Evolutionary conservation across 305 asterid genomes (phyloP).

Genomic region (Lippia alba): DNA sequence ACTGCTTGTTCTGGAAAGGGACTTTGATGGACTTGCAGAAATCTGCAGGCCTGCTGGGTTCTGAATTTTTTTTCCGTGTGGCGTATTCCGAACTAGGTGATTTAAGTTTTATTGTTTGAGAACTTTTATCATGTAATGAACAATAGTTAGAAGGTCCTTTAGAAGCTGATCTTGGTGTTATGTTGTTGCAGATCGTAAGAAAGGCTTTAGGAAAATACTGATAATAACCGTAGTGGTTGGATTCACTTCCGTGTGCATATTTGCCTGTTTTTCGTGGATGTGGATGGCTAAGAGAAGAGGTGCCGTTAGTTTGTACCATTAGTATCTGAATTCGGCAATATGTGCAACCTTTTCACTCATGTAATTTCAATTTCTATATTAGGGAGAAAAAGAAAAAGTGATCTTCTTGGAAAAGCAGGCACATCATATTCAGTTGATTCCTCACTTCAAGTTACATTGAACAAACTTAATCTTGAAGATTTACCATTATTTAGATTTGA

Average conservation of each 20-base stretch:
- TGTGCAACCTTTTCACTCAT: not conserved
- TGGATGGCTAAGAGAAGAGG: slow-evolving; percentile 41
- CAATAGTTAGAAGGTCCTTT: no score
- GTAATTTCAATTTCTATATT: not conserved
- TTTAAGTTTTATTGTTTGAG: no score
- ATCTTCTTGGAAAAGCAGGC: not conserved
- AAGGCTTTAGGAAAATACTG: slow-evolving; percentile 9
- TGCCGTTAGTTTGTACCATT: slow-evolving; percentile 4
- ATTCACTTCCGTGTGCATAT: slow-evolving; percentile 16
- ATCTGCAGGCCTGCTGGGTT: slow-evolving; percentile 36
- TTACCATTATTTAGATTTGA: slow-evolving; percentile 43
- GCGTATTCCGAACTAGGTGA: slow-evolving; percentile 49
- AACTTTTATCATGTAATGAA: no score
- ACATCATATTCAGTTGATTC: slow-evolving; percentile 20
- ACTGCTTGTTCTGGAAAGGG: slow-evolving; percentile 57
- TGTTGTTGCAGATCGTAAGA: slow-evolving; percentile 28
- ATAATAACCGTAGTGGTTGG: slow-evolving; percentile 31
- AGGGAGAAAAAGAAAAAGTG: slow-evolving; percentile 22
- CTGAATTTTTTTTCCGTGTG: no score
- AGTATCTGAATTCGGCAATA: slow-evolving; percentile 10
- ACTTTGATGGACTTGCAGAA: slow-evolving; percentile 49
- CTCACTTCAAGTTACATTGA: slow-evolving; percentile 30
- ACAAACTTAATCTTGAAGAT: slow-evolving; percentile 42
- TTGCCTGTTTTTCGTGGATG: slow-evolving; percentile 38
- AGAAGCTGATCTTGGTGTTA: not conserved